Conservation (phyloP, 257 asterid genomes). For the Datura wrightii region DNA sequence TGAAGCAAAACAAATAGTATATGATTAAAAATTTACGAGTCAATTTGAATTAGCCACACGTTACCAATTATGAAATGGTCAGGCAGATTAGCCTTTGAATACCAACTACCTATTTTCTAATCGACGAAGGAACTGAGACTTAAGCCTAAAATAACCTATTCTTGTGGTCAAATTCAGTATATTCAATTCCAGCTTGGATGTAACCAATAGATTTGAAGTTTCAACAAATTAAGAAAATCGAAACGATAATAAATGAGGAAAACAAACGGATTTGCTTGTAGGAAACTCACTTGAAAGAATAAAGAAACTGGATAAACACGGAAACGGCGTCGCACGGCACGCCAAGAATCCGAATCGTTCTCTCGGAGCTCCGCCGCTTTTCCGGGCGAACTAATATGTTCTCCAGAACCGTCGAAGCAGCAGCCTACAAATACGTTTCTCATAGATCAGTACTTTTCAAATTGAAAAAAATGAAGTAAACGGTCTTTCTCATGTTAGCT, state of each 20-base stretch:
- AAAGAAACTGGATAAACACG: conserved; percentile 67
- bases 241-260: neutral
- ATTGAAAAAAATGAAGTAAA: neutral
- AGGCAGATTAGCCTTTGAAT: neutral
- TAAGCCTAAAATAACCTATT: neutral
- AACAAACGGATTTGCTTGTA: conserved; percentile 34
- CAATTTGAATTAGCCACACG: conserved; percentile 19
- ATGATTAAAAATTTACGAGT: neutral
- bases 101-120: neutral
- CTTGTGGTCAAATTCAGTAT: neutral
- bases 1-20: neutral
- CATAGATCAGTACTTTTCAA: neutral
- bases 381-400: conserved; percentile 67
- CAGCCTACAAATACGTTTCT: conserved; percentile 52
- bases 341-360: conserved; percentile 68
- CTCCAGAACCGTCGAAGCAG: conserved; percentile 87
- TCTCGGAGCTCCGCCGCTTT: conserved; percentile 58
- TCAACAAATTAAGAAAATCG: neutral
- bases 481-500: neutral
- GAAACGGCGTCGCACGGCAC: conserved; percentile 89
- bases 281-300: conserved; percentile 69
- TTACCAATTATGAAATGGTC: neutral
- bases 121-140: neutral
- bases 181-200: neutral
- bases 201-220: neutral